Percentiles rank a stretch among this genome's conserved stretches.
phyloP scores from a whole-genome alignment of 768 basidiomycete genomes.

The Hygrophorus russula region DNA sequence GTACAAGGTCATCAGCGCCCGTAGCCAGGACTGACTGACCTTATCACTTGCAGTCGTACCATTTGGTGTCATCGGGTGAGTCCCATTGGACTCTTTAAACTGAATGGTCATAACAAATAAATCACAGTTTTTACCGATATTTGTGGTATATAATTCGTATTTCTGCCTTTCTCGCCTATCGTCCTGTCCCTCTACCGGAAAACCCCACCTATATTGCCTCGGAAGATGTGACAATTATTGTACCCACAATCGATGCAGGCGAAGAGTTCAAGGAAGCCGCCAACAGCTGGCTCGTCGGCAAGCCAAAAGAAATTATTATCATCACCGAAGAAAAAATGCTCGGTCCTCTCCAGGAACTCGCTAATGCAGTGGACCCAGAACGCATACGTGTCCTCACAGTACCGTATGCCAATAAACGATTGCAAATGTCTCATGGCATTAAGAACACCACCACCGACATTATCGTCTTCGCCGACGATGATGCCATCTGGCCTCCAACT shows the following conservation, averaged over 20 bases:
- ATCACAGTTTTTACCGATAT: constrained; percentile 78
- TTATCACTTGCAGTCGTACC: constrained; percentile 54
- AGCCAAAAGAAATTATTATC: constrained; percentile 71
- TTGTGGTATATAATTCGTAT: constrained; percentile 87
- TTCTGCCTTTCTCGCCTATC: constrained; percentile 66
- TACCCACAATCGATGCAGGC: constrained; percentile 92
- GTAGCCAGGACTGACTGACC: not conserved
- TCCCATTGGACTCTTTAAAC: too few relatives aligned
- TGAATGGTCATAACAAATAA: too few relatives aligned
- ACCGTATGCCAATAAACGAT: constrained; percentile 86
- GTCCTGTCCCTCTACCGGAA: constrained; percentile 82
- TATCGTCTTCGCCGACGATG: constrained; percentile 91
- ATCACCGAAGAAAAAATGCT: constrained; percentile 84
- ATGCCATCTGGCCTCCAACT: constrained; percentile 92
- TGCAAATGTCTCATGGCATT: constrained; percentile 92
- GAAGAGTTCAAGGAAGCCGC: constrained; percentile 94
- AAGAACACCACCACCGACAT: constrained; percentile 86
- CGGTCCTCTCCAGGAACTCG: constrained; percentile 80
- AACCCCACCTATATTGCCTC: constrained; percentile 83
- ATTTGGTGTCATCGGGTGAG: constrained; percentile 80
- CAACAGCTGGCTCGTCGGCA: constrained; percentile 83
- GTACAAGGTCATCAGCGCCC: constrained; percentile 24
- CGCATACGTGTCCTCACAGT: constrained; percentile 83
- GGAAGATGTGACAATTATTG: constrained; percentile 94
- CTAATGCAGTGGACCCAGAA: constrained; percentile 75